Evolutionary conservation across 1,284 basidiomycete genomes (phyloP), one percentile per base, ranked within the genome.

Genomic region (Leccinum subfulvum): DNA sequence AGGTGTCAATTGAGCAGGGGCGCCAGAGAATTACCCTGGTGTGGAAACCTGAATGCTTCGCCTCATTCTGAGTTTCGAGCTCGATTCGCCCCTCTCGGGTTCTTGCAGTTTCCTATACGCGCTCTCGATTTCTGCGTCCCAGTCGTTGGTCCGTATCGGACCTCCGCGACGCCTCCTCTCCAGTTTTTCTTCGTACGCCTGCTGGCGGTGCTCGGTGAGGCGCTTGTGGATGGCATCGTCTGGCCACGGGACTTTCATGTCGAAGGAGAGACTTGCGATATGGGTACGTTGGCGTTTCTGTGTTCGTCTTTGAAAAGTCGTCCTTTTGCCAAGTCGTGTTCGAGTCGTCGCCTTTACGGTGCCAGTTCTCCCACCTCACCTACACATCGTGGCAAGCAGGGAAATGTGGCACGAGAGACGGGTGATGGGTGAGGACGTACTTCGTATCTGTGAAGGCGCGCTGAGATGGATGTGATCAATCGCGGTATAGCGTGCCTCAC

Each of bases 171-270:
- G 65, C 18, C 53, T 61, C 54, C 64, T 71, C 56, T 64, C 68
- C 16, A 72, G 56, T 65, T 83, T 84, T 60, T 84, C 81, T 1
- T 77, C 70, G 58, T 77, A 79, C 0, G 79, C 84, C 59, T 84
- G 79, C 11, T 69, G 72, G 47, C 77, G 75, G 1, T 79, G 72
- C 33, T 73, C 71, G 0, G 82, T 83, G 30, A 71, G 67, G 3
- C 72, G 76, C 56, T 81, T 78, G 66, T 81, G 78, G 14, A 83
- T 70, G 54, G 80, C 77, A 16, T 75, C 64, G 3, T 76, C 73
- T 2, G 71, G 66, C 73, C 75, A 77, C 0, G 66, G 52, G 10
- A 78, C 66, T 2, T 65, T 57, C 61, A 79, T 71, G 44, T 69
- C 71, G 23, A 67, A 58, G 44, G 68, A 67, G 8, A 28, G 26